phyloP scores from a whole-genome alignment of 805 yeast species.

The Wickerhamomyces queroliae region DNA sequence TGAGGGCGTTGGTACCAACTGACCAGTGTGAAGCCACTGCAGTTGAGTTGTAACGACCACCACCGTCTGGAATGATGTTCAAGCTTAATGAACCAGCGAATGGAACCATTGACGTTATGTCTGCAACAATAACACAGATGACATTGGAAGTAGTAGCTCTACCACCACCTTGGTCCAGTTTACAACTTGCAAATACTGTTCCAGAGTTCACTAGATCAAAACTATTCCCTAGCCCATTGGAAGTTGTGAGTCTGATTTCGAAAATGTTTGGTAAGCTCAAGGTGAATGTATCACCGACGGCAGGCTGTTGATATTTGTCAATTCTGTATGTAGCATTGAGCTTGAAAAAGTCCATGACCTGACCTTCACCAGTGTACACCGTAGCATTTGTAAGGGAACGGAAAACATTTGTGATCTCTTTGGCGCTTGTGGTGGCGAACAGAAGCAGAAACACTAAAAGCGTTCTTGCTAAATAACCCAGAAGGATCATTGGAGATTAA shows the following conservation, averaged over 20 bases:
- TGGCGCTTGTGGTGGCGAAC: too few species aligned
- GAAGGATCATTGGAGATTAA: too few species aligned
- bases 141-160: neutral
- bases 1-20: neutral
- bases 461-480: too few species aligned
- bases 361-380: neutral
- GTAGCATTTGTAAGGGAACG: neutral
- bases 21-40: neutral
- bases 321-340: neutral
- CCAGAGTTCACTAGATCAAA: neutral
- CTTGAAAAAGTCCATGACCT: neutral
- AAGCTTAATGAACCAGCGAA: neutral
- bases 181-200: neutral
- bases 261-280: neutral
- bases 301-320: neutral
- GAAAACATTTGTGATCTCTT: neutral
- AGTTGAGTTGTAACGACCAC: neutral
- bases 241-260: neutral
- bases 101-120: neutral
- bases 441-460: too few species aligned
- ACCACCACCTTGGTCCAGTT: neutral
- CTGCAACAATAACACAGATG: neutral
- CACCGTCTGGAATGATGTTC: neutral
- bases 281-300: neutral
- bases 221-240: neutral